Conservation (phyloP, 257 asterid genomes). For the Petrea volubilis region DNA sequence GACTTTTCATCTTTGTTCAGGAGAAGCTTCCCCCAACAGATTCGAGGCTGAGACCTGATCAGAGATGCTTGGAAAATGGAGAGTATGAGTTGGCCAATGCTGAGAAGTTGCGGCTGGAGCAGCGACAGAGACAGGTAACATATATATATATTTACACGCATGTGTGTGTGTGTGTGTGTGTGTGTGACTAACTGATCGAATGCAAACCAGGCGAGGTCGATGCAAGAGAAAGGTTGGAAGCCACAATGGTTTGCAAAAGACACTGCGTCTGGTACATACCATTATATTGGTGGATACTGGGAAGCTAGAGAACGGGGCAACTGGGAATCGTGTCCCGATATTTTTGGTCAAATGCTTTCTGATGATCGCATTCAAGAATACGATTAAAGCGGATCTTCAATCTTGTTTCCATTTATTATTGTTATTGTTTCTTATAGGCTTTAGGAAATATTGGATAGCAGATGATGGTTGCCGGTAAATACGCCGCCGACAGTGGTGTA, state of each 20-base stretch:
- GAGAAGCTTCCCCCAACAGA: conserved; percentile 95
- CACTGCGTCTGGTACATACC: conserved; percentile 50
- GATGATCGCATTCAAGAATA: conserved; percentile 54
- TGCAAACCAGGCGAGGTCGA: conserved; percentile 69
- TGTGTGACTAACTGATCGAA: not conserved
- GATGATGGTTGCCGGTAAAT: conserved; percentile 18
- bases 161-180: not conserved
- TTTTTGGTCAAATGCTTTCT: conserved; percentile 69
- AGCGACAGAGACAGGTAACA: conserved; percentile 89
- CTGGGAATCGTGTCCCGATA: conserved; percentile 88
- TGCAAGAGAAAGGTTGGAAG: conserved; percentile 97
- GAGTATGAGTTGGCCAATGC: conserved; percentile 80
- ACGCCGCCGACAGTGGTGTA: conserved; percentile 1
- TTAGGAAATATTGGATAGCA: conserved; percentile 22
- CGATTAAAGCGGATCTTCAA: conserved; percentile 12
- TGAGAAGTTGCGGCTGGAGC: conserved; percentile 83
- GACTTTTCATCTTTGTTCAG: conserved; percentile 37
- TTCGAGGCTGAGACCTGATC: conserved; percentile 96
- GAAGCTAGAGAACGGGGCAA: conserved; percentile 79
- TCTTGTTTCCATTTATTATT: too few species aligned
- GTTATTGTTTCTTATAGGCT: conserved; percentile 20
- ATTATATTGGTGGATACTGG: conserved; percentile 87
- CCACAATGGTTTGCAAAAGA: conserved; percentile 81
- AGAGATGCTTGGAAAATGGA: conserved; percentile 92
- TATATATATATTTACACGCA: not conserved